Percentiles rank a stretch among this genome's conserved stretches.
These are phyloP conservation scores for Pyrenophora graminea DNA, from an alignment of 2,329 filamentous ascomycete species.

Conservation along the genomic window DNA sequence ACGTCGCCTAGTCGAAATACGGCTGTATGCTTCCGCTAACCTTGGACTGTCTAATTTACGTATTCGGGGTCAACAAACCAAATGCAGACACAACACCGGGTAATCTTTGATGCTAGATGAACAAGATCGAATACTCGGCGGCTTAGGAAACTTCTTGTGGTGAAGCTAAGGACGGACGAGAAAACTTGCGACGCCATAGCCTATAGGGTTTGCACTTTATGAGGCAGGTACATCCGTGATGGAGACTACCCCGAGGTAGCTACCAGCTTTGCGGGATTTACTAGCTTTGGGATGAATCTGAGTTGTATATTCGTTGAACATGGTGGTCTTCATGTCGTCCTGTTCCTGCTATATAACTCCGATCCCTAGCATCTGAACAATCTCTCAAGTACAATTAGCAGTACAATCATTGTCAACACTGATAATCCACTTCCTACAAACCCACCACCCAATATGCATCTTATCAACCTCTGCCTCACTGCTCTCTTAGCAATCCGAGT, in stretches of 20 bases:
- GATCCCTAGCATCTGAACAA: not conserved
- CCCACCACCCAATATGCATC: slow-evolving; percentile 6
- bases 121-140: not conserved
- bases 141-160: not conserved
- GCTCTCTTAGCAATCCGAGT: slow-evolving; percentile 1
- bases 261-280: not conserved
- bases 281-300: not conserved
- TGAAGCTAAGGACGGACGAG: not conserved
- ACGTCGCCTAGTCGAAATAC: not conserved
- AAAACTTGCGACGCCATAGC: not conserved
- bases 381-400: not conserved
- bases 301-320: not conserved
- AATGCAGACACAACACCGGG: slow-evolving; percentile 5
- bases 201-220: slow-evolving; percentile 1
- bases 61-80: not conserved
- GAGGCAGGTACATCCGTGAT: not conserved
- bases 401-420: not conserved
- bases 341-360: not conserved
- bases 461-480: slow-evolving; percentile 3
- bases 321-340: not conserved
- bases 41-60: not conserved
- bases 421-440: not conserved
- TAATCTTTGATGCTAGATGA: not conserved
- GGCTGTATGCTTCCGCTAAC: slow-evolving; percentile 2
- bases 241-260: not conserved